Evolutionary conservation across 129 eudicot genomes (phyloP), one percentile per base, ranked within the genome.

Genomic region (Ambrosia trifida): DNA sequence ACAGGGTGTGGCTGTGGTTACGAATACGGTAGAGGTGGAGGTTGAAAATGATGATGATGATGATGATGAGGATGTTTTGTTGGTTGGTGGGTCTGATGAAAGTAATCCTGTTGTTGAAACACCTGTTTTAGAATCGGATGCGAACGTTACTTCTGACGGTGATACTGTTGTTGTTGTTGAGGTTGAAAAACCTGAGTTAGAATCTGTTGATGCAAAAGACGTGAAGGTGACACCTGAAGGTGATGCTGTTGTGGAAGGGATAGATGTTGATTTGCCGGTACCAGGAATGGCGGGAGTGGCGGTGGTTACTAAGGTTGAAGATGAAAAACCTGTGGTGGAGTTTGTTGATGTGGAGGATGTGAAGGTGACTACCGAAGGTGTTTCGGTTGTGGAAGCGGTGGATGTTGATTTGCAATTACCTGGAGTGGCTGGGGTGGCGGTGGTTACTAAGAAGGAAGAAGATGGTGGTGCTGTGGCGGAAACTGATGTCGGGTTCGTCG

Each of bases 391-490:
- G 81, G 89, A 87, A 60, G 69, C 81, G 11, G 54, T 79, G 30
- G 20, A 78, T 56, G 89, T 79, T 24, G 84, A 85, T 69, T 73
- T 76, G 63, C 73, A 64, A 11, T 66, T 59, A 36, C 80, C 84
- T 0, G 85, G 88, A 58, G 85, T 78, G 35, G 73, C 84, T 0
- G 87, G 86, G 36, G 88, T 84, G 62, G 85, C 77, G 7, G 85
- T 85, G 47, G 83, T 83, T 66, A 82, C 68, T 11, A 64, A 81
- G 24, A 40, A 46, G 36, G 89, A 82, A n/a, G 87, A 77, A 63
- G 81, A 41, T 65, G 86, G 78, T 3, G 76, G 31, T 73, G 70
- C 3, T 62, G 69, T 35, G 75, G 80, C 46, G 16, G 52, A 2
- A 4, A 64, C 12, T 2, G 77, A 64, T 71, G 18, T 58, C 41